Conservation (phyloP, 176 grass and related monocot species). For the bread wheat (Triticum aestivum) region IWGSC_CS_RefSeq_v2.1 NC_057806.1:634051029-634051528, state of each 20-base stretch:
- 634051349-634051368: background rate
- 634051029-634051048: slow-evolving; percentile 53
- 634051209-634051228: slow-evolving; percentile 54
- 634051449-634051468: background rate
- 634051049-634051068: slow-evolving; percentile 44
- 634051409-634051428: background rate
- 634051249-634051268: slow-evolving; percentile 12
- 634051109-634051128: slow-evolving; percentile 33
- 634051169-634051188: slow-evolving; percentile 31
- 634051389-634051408: background rate
- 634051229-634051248: slow-evolving; percentile 46
- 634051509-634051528: background rate
- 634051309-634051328: slow-evolving; percentile 1
- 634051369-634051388: background rate
- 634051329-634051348: background rate
- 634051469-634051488: background rate
- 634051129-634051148: slow-evolving; percentile 39
- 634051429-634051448: background rate
- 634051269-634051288: background rate
- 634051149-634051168: slow-evolving; percentile 37
- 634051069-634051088: slow-evolving; percentile 44
- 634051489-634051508: background rate
- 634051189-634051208: slow-evolving; percentile 47
- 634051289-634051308: slow-evolving; percentile 23
- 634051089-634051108: slow-evolving; percentile 42